Evolutionary conservation across 1,284 basidiomycete species (phyloP), one percentile per base, ranked within the genome.

Genomic region (Veloboletus limbatus): DNA sequence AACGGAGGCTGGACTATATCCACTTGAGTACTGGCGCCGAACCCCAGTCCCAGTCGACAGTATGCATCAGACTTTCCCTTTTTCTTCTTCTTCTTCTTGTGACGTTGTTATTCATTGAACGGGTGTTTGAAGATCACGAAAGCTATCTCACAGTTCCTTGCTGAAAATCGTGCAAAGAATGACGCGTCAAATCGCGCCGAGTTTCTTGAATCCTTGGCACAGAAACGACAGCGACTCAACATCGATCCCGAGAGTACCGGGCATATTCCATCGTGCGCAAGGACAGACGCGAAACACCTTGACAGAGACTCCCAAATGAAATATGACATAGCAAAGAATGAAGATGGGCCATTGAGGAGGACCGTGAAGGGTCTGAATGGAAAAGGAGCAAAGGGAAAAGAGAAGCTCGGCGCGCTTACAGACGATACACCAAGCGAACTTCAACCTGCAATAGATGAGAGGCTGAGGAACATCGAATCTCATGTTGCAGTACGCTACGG

Each of bases 291-390:
- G 21, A 85, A 80, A 58, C 68, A 73, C 1, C 69, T 88, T 27
- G 78, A 90, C 58, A 70, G 88, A 40, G 83, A 88, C 46, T 66
- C 78, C 0, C 88, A 89, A 59, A 88, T 90, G 74, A 86, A 85
- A 61, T 89, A 88, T 53, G 87, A 90, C 59, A 84, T 90, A 47
- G 83, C 82, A 20, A 86, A 81, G 65, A 88, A 89, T 52, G 82
- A 82, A 45, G 85, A 85, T 31, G 87, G 86, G 0, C 86, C 87
- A 0, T 66, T 90, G 33, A 73, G 77, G 27, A 73, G 80, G 51
- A 88, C 85, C 0, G 62, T 81, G 43, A 66, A 63, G 45, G 53
- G 51, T 30, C 36, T 34, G 2, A 47, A 45, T 30, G 44, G 40
- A 20, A 57, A 49, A 40, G 59, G 62, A 54, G 48, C 42, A 16